Evolutionary conservation across 306 rosid species (phyloP), one percentile per base, ranked within the genome.

Genomic region (Carpinus viminea): DNA sequence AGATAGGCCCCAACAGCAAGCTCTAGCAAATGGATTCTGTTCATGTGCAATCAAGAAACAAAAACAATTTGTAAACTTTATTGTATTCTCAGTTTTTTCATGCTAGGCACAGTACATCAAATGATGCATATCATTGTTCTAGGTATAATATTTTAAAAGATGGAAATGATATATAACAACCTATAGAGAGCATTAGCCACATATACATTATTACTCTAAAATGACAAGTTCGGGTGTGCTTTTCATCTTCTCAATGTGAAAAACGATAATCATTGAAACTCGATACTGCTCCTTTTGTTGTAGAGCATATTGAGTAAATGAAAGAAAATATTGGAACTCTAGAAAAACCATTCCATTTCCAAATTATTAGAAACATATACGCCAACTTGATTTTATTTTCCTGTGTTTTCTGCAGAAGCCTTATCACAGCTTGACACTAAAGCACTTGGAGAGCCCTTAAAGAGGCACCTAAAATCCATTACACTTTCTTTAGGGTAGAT

Each of bases 1-100:
- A 95, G 97, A 80, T 91, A 95, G 28, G 82, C 85, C 75, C 97
- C 97, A 55, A 91, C 90, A 26, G 72, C 76, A 73, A 92, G 95
- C 85, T 95, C 98, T 36, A 87, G 86, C 64, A 91, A 55, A 86
- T 91, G 91, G 48, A 92, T 78, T 78, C 98, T 95, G 93, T 78
- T 79, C 36, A 74, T 59, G 41, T 48, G 74, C 64, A 74, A 68
- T 61, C 84, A 81, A 43, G 47, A 87, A 79, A 34, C 10, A 65
- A 60, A 76, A 41, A 57, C 26, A 24, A 24, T 24, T 24, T 24
- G 26, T 24, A 24, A 57, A 18, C 71, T 9, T 41, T 3, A 66
- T 41, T 3, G 38, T n/a, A 68, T 68, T 7, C 15, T 38, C 8
- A 66, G 4, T 18, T 18, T 61, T 53, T 26, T 62, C 45, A 59